These are phyloP conservation scores for Jacaranda mimosifolia DNA, from an alignment of 257 asterid genomes.

Conservation along the genomic window DNA sequence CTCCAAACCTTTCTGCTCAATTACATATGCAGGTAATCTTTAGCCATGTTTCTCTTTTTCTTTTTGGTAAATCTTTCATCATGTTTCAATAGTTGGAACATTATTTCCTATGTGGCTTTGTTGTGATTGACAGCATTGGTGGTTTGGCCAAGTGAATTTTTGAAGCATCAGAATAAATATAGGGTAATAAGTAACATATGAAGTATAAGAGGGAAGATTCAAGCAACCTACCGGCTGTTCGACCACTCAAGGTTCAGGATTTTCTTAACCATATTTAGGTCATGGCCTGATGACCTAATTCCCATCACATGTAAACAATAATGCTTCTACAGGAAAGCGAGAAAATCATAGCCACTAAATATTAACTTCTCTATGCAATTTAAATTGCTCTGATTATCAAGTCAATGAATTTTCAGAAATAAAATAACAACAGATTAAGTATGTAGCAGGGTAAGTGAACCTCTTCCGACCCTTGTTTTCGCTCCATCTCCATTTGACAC, in stretches of 20 bases:
- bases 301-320: slow-evolving; percentile 16
- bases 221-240: no score
- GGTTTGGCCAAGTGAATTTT: neutral
- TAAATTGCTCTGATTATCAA: neutral
- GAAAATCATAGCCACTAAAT: neutral
- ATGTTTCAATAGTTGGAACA: no score
- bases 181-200: neutral
- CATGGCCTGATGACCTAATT: neutral
- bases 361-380: slow-evolving; percentile 3
- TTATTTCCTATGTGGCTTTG: no score
- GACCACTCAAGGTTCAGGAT: no score
- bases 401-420: slow-evolving; percentile 22
- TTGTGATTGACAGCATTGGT: no score
- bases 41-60: no score
- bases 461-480: slow-evolving; percentile 93
- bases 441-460: slow-evolving; percentile 48
- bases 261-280: no score
- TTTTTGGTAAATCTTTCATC: no score
- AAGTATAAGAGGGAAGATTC: no score
- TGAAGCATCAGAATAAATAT: neutral
- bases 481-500: slow-evolving; percentile 84
- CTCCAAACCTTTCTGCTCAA: no score
- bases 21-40: no score
- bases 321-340: neutral
- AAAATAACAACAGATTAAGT: slow-evolving; percentile 13